Conservation (phyloP, 192 early-diverging fungal species). For the Geranomyces variabilis region DNA sequence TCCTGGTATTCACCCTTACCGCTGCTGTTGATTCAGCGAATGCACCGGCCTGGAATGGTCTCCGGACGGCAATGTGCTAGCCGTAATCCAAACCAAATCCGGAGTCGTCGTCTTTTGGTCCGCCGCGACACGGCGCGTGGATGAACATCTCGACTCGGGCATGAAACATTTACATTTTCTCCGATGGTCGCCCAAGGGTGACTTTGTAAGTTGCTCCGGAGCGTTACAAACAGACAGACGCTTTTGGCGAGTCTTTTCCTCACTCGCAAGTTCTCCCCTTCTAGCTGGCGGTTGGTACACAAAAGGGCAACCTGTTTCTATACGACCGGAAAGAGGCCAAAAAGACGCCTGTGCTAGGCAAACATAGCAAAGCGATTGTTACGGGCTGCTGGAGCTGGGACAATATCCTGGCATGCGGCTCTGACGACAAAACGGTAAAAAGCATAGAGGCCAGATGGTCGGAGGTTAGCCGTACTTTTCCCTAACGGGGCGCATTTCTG, state of each 20-base stretch:
- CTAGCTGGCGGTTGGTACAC: conserved; percentile 50
- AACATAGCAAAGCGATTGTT: conserved; percentile 55
- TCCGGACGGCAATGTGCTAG: conserved; percentile 46
- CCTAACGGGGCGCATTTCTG: too few species aligned
- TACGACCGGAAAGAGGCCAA: conserved; percentile 42
- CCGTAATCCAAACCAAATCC: conserved; percentile 34
- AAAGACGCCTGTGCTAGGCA: conserved; percentile 56
- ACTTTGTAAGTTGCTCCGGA: conserved; percentile 43
- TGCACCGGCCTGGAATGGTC: conserved; percentile 48
- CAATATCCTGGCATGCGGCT: conserved; percentile 50
- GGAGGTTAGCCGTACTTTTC: not conserved
- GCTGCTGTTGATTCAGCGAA: conserved; percentile 20
- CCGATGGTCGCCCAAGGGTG: conserved; percentile 44
- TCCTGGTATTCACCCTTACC: too few species aligned
- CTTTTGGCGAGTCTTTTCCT: not conserved
- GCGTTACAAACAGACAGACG: too few species aligned
- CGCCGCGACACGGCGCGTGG: conserved; percentile 29
- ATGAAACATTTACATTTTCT: conserved; percentile 45
- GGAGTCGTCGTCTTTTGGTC: conserved; percentile 43
- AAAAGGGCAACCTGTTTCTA: conserved; percentile 56
- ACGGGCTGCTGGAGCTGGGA: conserved; percentile 47
- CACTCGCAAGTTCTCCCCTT: too few species aligned
- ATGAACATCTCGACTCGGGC: conserved; percentile 36
- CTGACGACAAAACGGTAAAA: conserved; percentile 53
- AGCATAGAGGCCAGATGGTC: not conserved